Conservation (phyloP, 805 yeast species). For the Kodamaea hsintzibuensis region DNA sequence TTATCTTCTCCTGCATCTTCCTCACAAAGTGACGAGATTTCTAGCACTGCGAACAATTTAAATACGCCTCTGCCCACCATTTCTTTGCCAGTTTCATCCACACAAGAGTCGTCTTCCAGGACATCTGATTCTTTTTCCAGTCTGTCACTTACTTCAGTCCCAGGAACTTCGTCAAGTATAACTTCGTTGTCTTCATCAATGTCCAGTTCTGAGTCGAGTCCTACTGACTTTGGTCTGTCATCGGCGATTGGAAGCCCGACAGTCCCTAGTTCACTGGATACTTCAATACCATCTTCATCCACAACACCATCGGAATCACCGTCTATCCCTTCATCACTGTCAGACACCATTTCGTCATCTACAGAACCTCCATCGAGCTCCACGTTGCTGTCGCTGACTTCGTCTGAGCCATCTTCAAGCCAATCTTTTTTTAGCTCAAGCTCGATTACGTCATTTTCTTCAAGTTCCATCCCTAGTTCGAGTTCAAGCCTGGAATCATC, state of each 20-base stretch:
- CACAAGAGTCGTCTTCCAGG: background rate
- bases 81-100: background rate
- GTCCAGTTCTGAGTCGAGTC: background rate
- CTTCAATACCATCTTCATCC: background rate
- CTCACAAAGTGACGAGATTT: background rate
- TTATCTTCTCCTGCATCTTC: slow-evolving; percentile 1
- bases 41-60: slow-evolving; percentile 2
- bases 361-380: background rate
- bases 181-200: background rate
- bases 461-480: background rate
- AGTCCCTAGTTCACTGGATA: slow-evolving; percentile 1
- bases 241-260: background rate
- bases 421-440: background rate
- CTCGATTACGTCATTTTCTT: slow-evolving; percentile 1
- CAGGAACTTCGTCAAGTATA: background rate
- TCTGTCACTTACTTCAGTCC: background rate
- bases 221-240: background rate
- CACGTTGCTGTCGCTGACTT: slow-evolving; percentile 3
- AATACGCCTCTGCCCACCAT: slow-evolving; percentile 6
- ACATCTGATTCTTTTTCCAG: background rate
- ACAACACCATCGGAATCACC: slow-evolving; percentile 2
- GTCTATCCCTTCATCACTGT: slow-evolving; percentile 10
- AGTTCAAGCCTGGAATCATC: background rate
- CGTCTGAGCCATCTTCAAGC: slow-evolving; percentile 6
- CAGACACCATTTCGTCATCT: slow-evolving; percentile 15